Conservation (phyloP, 495 filamentous ascomycete genomes). For the Endocarpon pusillum region DNA sequence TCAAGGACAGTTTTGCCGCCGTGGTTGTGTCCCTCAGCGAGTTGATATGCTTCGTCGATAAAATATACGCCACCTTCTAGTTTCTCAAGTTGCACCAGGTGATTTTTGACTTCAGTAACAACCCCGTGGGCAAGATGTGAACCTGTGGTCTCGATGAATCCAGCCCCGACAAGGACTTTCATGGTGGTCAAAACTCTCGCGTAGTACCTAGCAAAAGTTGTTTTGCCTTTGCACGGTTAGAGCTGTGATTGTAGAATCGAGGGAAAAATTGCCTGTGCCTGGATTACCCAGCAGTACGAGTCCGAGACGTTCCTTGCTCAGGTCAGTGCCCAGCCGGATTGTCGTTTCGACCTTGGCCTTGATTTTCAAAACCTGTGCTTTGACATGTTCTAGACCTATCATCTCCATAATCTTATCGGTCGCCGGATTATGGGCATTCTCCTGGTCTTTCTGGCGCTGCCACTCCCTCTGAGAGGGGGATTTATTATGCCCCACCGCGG, state of each 20-base stretch:
- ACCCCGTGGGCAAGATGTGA: slow-evolving; percentile 48
- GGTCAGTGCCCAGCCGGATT: slow-evolving; percentile 35
- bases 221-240: slow-evolving; percentile 42
- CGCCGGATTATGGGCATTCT: slow-evolving; percentile 30
- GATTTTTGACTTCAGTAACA: slow-evolving; percentile 35
- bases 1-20: slow-evolving; percentile 50
- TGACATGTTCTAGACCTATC: slow-evolving; percentile 58
- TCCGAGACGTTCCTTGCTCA: slow-evolving; percentile 44
- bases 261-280: slow-evolving; percentile 42
- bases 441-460: slow-evolving; percentile 37
- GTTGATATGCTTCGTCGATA: slow-evolving; percentile 66
- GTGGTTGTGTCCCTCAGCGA: slow-evolving; percentile 23
- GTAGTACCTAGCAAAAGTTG: slow-evolving; percentile 65
- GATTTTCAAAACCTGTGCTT: slow-evolving; percentile 41
- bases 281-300: slow-evolving; percentile 59
- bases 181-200: slow-evolving; percentile 48
- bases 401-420: slow-evolving; percentile 53
- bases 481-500: slow-evolving; percentile 4
- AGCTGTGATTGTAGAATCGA: background rate
- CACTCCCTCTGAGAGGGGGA: slow-evolving; percentile 35
- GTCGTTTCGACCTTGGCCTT: slow-evolving; percentile 49
- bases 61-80: slow-evolving; percentile 49
- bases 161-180: slow-evolving; percentile 32
- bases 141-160: slow-evolving; percentile 52
- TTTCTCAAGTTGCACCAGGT: slow-evolving; percentile 36